Evolutionary conservation across 140 eudicot species (phyloP), one percentile per base, ranked within the genome.

Genomic region (Flaveria floridana): DNA sequence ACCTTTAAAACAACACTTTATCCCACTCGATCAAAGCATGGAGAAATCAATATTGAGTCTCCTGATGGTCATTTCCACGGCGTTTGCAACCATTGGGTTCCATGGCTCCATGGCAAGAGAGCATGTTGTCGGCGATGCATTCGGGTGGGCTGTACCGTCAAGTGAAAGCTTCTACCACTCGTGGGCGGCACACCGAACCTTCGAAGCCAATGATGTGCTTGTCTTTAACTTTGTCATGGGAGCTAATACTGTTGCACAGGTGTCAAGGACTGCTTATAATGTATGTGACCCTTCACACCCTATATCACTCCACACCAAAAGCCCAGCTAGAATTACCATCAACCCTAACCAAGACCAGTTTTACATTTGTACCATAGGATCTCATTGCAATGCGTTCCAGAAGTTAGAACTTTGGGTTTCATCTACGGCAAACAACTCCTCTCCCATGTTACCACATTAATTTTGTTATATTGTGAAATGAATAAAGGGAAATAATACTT

Each of bases 311-410:
- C 28, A 65, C 28, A 70, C 83, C 25, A 44, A 13, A 2, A 58
- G 86, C 18, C 89, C 84, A 0, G 78, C 79, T 14, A 73, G 62
- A 12, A 39, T 71, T n/a, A 76, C 56, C 28, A 75, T 84, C 15
- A 5, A 3, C 70, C 21, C 39, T 19, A 1, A 76, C 56, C 1
- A 37, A 20, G 30, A 19, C 0, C 46, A 68, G 67, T 77, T 72
- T 26, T 80, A 58, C 69, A 77, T 77, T 2, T 39, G 85, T 58
- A 73, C 87, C 8, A 3, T 50, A 0, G 47, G 11, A 6, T 15
- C 57, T 11, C 53, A 47, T 47, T 47, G 53, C 53, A 13, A 13
- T 4, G 4, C n/a, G 53, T 47, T 47, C n/a, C 53, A 47, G 0
- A 47, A 47, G 5, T 11, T 47, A 47, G 16, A 13, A 12, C 1